Evolutionary conservation across 106 monocot genomes (phyloP).

Genomic region (Dendrobium catenatum): DNA sequence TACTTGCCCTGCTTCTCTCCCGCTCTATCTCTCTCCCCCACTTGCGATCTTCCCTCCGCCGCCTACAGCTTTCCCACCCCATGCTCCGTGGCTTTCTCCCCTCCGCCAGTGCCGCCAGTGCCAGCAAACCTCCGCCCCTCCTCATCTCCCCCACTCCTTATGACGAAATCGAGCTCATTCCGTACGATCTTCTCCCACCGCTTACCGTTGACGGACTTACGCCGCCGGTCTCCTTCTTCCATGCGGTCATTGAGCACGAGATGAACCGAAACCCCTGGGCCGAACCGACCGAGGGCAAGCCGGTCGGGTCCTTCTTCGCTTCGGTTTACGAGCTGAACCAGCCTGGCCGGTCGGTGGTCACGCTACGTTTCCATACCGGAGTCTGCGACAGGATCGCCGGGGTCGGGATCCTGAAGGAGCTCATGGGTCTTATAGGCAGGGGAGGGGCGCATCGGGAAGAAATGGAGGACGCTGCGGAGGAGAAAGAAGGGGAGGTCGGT

Average conservation of each 20-base stretch:
- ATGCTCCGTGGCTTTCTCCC: constrained; percentile 28
- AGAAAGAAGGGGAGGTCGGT: constrained; percentile 16
- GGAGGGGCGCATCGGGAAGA: background rate
- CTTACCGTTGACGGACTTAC: background rate
- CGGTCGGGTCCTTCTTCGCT: constrained; percentile 24
- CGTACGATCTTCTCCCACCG: constrained; percentile 3
- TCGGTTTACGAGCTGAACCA: constrained; percentile 28
- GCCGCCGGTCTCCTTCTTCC: constrained; percentile 16
- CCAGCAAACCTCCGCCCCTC: constrained; percentile 5
- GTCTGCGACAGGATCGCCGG: constrained; percentile 46
- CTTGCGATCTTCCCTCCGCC: constrained; percentile 20
- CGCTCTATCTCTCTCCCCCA: constrained; percentile 14
- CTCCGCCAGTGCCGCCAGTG: background rate
- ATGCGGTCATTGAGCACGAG: constrained; percentile 42
- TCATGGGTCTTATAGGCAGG: constrained; percentile 16
- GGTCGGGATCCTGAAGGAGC: constrained; percentile 29
- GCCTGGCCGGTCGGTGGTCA: constrained; percentile 12
- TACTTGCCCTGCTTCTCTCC: constrained; percentile 43
- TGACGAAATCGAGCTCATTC: background rate
- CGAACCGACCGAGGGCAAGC: background rate
- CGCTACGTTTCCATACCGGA: constrained; percentile 43
- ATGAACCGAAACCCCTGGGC: constrained; percentile 53
- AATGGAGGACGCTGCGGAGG: background rate
- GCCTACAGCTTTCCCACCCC: constrained; percentile 28
- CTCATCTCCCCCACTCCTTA: background rate